These are phyloP conservation scores for Globisporangium sylvaticum DNA, from an alignment of 352 stramenopile species.

Conservation along the genomic window DNA sequence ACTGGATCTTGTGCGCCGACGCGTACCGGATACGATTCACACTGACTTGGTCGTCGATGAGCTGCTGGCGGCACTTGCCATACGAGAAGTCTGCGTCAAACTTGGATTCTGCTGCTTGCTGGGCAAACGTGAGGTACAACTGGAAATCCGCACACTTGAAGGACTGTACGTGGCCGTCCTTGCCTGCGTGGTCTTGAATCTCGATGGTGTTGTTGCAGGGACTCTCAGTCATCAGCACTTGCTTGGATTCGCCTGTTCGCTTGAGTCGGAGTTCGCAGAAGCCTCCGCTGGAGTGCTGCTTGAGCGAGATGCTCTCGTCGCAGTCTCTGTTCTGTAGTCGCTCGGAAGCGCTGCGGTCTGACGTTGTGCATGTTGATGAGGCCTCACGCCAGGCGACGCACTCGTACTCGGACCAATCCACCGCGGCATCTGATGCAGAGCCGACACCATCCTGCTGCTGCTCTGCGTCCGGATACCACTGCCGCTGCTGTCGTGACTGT, in stretches of 20 bases:
- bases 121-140: conserved; percentile 28
- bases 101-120: conserved; percentile 29
- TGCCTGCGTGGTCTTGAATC: background rate
- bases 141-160: conserved; percentile 40
- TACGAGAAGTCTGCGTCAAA: conserved; percentile 34
- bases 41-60: conserved; percentile 20
- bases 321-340: background rate
- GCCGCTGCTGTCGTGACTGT: background rate
- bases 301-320: background rate
- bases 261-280: background rate
- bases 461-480: too few relatives aligned
- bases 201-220: background rate
- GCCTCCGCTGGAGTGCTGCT: background rate
- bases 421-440: background rate
- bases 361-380: background rate
- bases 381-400: background rate
- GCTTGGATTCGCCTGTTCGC: background rate
- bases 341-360: background rate
- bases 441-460: too few relatives aligned
- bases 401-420: background rate
- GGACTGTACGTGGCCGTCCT: background rate
- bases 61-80: conserved; percentile 19
- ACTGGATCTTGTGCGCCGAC: conserved; percentile 25
- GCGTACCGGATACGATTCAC: conserved; percentile 3
- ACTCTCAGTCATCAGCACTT: background rate